These are phyloP conservation scores for Suhomyces choctaworum DNA, from an alignment of 1,139 yeast species.

Conservation along the genomic window DNA sequence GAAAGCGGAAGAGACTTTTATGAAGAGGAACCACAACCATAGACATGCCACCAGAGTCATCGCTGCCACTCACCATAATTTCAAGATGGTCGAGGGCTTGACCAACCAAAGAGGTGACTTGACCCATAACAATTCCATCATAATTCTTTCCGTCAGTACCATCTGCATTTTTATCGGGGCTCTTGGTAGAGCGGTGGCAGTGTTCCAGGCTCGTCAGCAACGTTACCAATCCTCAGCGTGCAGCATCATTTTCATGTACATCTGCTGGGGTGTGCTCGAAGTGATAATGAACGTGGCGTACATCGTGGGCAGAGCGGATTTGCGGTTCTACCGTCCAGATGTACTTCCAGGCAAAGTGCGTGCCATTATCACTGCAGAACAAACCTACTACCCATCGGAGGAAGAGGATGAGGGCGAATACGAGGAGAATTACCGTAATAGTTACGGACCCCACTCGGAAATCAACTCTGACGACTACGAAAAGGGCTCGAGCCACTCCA, in stretches of 20 bases:
- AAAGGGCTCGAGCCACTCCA: slow-evolving; percentile 1
- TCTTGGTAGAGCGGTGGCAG: slow-evolving; percentile 56
- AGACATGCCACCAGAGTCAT: slow-evolving; percentile 53
- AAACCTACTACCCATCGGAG: slow-evolving; percentile 32
- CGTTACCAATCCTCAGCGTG: slow-evolving; percentile 17
- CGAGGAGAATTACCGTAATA: slow-evolving; percentile 4
- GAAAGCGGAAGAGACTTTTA: slow-evolving; percentile 53
- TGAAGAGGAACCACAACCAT: slow-evolving; percentile 49
- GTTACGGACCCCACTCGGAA: not conserved
- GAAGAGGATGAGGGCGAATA: slow-evolving; percentile 21
- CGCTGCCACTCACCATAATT: slow-evolving; percentile 48
- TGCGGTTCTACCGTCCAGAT: slow-evolving; percentile 80
- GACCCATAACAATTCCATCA: slow-evolving; percentile 50
- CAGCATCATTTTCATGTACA: slow-evolving; percentile 60
- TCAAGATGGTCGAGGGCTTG: slow-evolving; percentile 45
- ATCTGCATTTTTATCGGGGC: slow-evolving; percentile 57
- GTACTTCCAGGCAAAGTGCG: slow-evolving; percentile 43
- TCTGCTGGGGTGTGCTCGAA: slow-evolving; percentile 68
- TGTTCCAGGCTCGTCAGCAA: slow-evolving; percentile 37
- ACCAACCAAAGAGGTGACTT: slow-evolving; percentile 46
- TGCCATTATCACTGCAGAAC: slow-evolving; percentile 46
- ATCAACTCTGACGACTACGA: slow-evolving; percentile 1
- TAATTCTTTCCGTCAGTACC: slow-evolving; percentile 53
- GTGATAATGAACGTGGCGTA: slow-evolving; percentile 54
- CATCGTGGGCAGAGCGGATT: slow-evolving; percentile 64